A percentile compares a stretch with the other conserved stretches of the same genome.
phyloP scores from a whole-genome alignment of 2,329 filamentous ascomycete genomes.

The Penicillium sp. region DNA sequence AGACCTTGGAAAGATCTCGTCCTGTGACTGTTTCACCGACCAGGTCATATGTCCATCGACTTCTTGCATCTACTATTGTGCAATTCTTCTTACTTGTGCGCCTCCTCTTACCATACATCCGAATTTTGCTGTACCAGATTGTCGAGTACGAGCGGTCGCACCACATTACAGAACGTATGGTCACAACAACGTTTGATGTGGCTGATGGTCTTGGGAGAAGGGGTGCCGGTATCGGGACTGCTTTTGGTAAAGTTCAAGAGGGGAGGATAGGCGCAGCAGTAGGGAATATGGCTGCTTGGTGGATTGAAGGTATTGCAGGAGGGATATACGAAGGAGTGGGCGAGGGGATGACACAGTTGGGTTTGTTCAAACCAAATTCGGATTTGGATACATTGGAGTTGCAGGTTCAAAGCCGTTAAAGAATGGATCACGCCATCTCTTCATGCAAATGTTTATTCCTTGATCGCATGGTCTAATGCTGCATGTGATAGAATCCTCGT shows the following conservation, averaged over 20 bases:
- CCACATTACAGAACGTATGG: conserved; percentile 55
- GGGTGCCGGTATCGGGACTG: conserved; percentile 49
- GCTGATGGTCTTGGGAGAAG: conserved; percentile 51
- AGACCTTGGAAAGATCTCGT: neutral
- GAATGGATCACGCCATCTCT: too few relatives aligned
- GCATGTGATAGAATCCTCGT: conserved; percentile 7
- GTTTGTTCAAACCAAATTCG: conserved; percentile 21
- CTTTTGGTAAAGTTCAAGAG: conserved; percentile 57
- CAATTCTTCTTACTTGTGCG: conserved; percentile 56
- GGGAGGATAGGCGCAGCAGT: conserved; percentile 58
- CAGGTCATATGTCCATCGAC: conserved; percentile 53
- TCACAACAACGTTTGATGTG: conserved; percentile 49
- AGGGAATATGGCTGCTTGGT: conserved; percentile 54
- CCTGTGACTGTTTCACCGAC: neutral
- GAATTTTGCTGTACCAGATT: conserved; percentile 48
- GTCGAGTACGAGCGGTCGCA: conserved; percentile 62
- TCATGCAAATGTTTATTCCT: conserved; percentile 2
- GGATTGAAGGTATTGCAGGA: conserved; percentile 57
- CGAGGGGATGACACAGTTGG: conserved; percentile 49
- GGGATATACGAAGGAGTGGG: conserved; percentile 61
- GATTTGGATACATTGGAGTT: conserved; percentile 16
- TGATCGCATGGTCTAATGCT: conserved; percentile 4
- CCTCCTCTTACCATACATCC: conserved; percentile 57
- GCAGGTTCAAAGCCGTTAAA: conserved; percentile 7
- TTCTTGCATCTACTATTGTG: conserved; percentile 53